Percentiles rank a stretch among this genome's conserved stretches.
phyloP scores from a whole-genome alignment of 805 yeast genomes.

The Kodamaea sagamina region DNA sequence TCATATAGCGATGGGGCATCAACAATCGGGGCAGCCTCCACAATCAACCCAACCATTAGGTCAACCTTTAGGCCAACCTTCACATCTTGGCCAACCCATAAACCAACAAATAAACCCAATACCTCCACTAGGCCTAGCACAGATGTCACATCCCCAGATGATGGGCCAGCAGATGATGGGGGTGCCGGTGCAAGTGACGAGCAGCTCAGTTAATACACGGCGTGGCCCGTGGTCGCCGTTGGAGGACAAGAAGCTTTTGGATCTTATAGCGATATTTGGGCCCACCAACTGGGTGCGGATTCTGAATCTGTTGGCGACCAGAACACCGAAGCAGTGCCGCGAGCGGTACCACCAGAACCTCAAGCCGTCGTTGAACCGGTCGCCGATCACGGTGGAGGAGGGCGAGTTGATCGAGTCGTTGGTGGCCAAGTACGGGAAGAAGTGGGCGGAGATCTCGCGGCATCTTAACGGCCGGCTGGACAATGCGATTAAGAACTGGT shows the following conservation, averaged over 20 bases:
- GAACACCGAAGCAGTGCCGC: slow-evolving; percentile 90
- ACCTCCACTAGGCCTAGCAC: too few species aligned
- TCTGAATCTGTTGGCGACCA: slow-evolving; percentile 66
- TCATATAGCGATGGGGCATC: too few species aligned
- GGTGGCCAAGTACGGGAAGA: slow-evolving; percentile 77
- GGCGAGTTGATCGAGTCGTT: slow-evolving; percentile 78
- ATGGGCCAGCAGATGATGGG: slow-evolving; percentile 7
- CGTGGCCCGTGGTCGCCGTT: slow-evolving; percentile 91
- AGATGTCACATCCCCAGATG: slow-evolving; percentile 7
- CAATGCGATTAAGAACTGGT: slow-evolving; percentile 92
- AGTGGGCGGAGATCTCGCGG: slow-evolving; percentile 93
- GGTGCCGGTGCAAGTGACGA: slow-evolving; percentile 11
- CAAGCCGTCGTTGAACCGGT: slow-evolving; percentile 77
- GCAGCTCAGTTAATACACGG: slow-evolving; percentile 27
- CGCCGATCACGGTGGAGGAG: slow-evolving; percentile 83
- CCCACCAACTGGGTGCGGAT: slow-evolving; percentile 90
- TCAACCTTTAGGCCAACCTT: too few species aligned
- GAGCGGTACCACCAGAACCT: slow-evolving; percentile 90
- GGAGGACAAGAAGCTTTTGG: slow-evolving; percentile 74
- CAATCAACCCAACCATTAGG: background rate
- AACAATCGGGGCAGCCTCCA: background rate
- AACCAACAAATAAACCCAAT: too few species aligned
- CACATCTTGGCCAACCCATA: background rate
- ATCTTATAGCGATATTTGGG: slow-evolving; percentile 67
- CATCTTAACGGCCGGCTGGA: slow-evolving; percentile 87